Evolutionary conservation across 805 yeast genomes (phyloP), one percentile per base, ranked within the genome.

Genomic region (Candida nonsorbophila): DNA sequence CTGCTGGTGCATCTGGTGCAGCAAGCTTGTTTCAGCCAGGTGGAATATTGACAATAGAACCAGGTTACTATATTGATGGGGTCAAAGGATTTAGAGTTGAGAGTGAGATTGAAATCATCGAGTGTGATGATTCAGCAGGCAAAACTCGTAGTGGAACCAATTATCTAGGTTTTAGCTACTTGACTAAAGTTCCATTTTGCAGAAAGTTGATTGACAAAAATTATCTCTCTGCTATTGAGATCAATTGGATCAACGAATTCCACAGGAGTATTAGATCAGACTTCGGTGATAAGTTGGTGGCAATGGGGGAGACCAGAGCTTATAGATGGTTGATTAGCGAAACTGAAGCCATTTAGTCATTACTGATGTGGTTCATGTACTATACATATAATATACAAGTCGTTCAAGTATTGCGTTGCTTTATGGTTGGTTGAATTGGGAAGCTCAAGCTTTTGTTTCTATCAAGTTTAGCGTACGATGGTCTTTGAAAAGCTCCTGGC

Each of bases 51-150:
- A 80, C 94, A 28, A 88, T 88, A 57, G 98, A 92, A 55, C 98
- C 98, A 0, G 98, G 98, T 0, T 90, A 67, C 53, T 92, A 92
- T 54, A 76, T 80, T 39, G 95, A 85, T 44, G 90, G 88, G n/a
- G 77, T 79, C 37, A 87, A 73, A 53, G 98, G 98, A 7, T 73
- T 90, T 37, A 70, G 98, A 41, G 75, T 92, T 32, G 98, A 92
- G 56, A 83, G 86, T 50, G 88, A 87, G 42, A 53, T 92, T 24
- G 66, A 79, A 27, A 67, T 74, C 22, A 75, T 79, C 12, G 69
- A 69, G 40, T 40, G 53, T 29, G 51, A 43, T 17, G 24, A 59
- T 57, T 22, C 72, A 60, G 8, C 59, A 16, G 66, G 67, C 1
- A 52, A 46, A 24, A 56, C 67, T 3, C 37, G 53, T 42, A 31